Evolutionary conservation across 2,329 filamentous ascomycete genomes (phyloP).

Genomic region (Rosellinia necatrix): DNA sequence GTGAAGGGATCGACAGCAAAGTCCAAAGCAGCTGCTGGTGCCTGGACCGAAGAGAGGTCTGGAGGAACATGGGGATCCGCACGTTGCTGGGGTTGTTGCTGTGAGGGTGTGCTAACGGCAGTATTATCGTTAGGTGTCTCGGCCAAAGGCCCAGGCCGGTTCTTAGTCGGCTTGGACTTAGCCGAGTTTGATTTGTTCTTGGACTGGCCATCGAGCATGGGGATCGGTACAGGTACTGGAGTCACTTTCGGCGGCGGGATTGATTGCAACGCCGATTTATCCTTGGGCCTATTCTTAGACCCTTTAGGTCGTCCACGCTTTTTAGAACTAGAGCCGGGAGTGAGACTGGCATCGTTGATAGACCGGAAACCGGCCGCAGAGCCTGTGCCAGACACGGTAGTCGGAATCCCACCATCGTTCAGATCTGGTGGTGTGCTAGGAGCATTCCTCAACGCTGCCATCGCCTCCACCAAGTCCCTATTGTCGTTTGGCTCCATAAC

Average conservation of each 20-base stretch:
- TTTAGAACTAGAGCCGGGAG: constrained; percentile 39
- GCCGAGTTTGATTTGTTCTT: constrained; percentile 39
- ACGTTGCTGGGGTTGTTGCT: constrained; percentile 23
- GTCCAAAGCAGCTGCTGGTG: constrained; percentile 11
- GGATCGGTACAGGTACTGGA: constrained; percentile 37
- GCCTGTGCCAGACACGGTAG: constrained; percentile 33
- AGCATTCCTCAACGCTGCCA: constrained; percentile 29
- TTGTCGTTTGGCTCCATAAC: constrained; percentile 39
- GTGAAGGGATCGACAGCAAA: constrained; percentile 25
- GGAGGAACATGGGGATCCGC: constrained; percentile 20
- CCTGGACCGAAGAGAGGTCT: constrained; percentile 19
- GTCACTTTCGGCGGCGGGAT: constrained; percentile 39
- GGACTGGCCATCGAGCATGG: constrained; percentile 37
- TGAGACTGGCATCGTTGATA: constrained; percentile 35
- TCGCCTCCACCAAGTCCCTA: constrained; percentile 36
- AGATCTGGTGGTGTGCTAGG: constrained; percentile 30
- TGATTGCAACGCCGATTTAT: constrained; percentile 31
- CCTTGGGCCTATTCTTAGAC: constrained; percentile 55
- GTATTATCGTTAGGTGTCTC: constrained; percentile 24
- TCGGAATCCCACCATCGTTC: constrained; percentile 26
- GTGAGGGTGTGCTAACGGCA: constrained; percentile 2
- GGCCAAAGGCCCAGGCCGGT: constrained; percentile 37
- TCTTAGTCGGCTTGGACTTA: constrained; percentile 47
- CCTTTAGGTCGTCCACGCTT: constrained; percentile 57
- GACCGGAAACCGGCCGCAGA: constrained; percentile 39